Evolutionary conservation across 2,329 filamentous ascomycete species (phyloP).

Genomic region (Penicillium sp.): DNA sequence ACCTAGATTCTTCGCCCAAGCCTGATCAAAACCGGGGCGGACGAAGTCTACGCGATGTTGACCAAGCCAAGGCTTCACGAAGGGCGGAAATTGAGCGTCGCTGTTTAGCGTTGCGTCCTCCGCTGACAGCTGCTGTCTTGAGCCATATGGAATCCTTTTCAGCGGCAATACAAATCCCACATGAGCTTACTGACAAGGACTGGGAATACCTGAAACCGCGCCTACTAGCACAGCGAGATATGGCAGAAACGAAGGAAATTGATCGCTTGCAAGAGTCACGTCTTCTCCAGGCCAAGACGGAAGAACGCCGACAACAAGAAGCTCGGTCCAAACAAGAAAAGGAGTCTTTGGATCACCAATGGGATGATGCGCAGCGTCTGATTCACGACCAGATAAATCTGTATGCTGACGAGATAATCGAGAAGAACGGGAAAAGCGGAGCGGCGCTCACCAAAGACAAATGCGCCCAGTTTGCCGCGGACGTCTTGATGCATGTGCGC

Average conservation of each 20-base stretch:
- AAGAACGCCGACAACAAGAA: conserved; percentile 47
- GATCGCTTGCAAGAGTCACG: conserved; percentile 48
- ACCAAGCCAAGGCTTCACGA: conserved; percentile 60
- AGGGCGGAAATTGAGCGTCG: conserved; percentile 68
- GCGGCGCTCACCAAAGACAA: conserved; percentile 60
- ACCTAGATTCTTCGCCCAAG: background rate
- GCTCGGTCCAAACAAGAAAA: conserved; percentile 50
- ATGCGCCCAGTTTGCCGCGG: conserved; percentile 65
- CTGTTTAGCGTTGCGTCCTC: conserved; percentile 62
- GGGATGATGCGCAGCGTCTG: conserved; percentile 67
- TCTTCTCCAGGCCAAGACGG: conserved; percentile 43
- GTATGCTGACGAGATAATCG: conserved; percentile 68
- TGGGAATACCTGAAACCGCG: conserved; percentile 68
- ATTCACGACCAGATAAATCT: conserved; percentile 61
- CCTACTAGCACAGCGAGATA: conserved; percentile 61
- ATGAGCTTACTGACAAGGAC: conserved; percentile 63
- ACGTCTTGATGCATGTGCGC: conserved; percentile 65
- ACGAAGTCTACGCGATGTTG: conserved; percentile 60
- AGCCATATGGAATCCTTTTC: conserved; percentile 70
- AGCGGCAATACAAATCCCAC: conserved; percentile 66
- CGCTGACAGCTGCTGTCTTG: conserved; percentile 59
- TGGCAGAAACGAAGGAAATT: conserved; percentile 57
- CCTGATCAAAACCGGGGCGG: conserved; percentile 30
- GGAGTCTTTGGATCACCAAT: conserved; percentile 63
- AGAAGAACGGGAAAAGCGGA: conserved; percentile 61